Conservation (phyloP, 202 grass and related monocot species). For the Musa balbisiana region DNA sequence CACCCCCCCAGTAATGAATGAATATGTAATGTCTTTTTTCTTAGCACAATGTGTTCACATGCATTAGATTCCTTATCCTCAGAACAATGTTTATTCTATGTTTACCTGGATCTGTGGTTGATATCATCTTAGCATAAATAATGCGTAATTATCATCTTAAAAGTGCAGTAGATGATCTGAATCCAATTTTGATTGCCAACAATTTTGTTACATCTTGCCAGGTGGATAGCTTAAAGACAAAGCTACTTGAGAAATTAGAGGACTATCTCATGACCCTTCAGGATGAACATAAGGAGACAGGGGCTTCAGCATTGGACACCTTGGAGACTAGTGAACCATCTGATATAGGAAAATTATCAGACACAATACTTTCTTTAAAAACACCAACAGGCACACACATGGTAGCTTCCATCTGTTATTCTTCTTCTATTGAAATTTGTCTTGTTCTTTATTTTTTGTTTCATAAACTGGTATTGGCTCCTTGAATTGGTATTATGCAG, state of each 20-base stretch:
- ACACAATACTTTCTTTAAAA: slow-evolving; percentile 8
- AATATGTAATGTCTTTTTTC: not conserved
- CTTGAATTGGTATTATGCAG: not conserved
- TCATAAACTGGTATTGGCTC: not conserved
- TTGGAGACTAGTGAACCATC: slow-evolving; percentile 3
- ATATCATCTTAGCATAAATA: not conserved
- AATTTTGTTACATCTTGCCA: slow-evolving; percentile 27
- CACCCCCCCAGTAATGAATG: not conserved
- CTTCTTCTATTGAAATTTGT: not conserved
- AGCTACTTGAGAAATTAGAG: slow-evolving; percentile 88
- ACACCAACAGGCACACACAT: not conserved
- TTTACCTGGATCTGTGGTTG: not conserved
- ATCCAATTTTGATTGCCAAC: not conserved
- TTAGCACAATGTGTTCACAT: not conserved
- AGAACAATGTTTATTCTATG: not conserved
- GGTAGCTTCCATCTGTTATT: not conserved
- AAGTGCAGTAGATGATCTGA: not conserved
- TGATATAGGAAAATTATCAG: slow-evolving; percentile 29
- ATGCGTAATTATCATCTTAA: not conserved
- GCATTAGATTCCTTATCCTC: not conserved
- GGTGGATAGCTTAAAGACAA: slow-evolving; percentile 93
- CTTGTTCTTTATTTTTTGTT: not conserved
- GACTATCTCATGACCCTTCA: slow-evolving; percentile 75
- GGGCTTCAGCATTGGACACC: slow-evolving; percentile 13
- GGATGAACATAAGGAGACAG: slow-evolving; percentile 60